These are phyloP conservation scores for Candida dendrica DNA, from an alignment of 805 yeast genomes.

Conservation along the genomic window DNA sequence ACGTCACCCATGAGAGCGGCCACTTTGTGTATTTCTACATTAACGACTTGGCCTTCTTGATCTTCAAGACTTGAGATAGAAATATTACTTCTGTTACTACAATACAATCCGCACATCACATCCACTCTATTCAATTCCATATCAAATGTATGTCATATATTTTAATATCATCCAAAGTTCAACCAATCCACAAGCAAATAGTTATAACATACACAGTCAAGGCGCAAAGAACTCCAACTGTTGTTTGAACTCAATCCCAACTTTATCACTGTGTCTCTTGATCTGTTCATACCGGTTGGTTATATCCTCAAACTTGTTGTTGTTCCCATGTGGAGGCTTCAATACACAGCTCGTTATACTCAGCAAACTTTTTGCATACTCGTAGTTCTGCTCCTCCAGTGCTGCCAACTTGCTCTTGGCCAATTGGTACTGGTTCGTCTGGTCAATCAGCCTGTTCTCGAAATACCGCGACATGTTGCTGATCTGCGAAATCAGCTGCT, in stretches of 20 bases:
- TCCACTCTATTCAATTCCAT: too few species aligned
- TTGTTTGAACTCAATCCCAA: not conserved
- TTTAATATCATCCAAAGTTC: too few species aligned
- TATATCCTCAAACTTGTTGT: not conserved
- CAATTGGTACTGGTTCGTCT: constrained; percentile 18
- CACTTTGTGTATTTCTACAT: constrained; percentile 64
- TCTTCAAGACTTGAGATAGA: constrained; percentile 57
- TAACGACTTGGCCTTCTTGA: constrained; percentile 58
- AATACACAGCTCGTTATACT: not conserved
- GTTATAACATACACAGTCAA: too few species aligned
- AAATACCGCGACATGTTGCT: constrained; percentile 18
- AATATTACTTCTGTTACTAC: not conserved
- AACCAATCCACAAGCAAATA: too few species aligned
- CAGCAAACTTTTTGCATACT: constrained; percentile 1
- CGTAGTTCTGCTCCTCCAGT: too few species aligned
- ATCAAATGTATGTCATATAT: too few species aligned
- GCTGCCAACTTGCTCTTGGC: constrained; percentile 3
- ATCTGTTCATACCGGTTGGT: not conserved
- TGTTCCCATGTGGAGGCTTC: not conserved
- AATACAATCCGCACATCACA: not conserved
- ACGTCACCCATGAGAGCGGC: constrained; percentile 75
- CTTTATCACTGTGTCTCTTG: not conserved
- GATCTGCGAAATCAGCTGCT: constrained; percentile 11
- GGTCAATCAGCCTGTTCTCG: constrained; percentile 21
- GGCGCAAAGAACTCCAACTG: constrained; percentile 1